Base-by-base conservation (phyloP, 108 stramenopile species). In the Cyclotella sp. region DNA sequence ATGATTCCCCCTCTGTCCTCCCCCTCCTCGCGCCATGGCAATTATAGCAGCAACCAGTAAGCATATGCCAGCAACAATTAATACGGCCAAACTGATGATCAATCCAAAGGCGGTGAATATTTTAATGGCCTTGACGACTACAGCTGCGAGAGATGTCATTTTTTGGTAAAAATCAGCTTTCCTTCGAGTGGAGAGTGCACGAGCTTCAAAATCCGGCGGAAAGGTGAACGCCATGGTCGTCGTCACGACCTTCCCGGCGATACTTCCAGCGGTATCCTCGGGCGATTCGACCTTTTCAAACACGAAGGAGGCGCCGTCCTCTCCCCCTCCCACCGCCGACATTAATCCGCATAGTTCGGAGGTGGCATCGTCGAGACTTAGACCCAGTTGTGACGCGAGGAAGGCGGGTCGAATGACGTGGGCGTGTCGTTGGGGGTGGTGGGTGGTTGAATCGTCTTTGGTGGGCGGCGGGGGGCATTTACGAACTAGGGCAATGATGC, bases 161-260 rank as follows among this genome's bases (percentile, higher is more conserved):
- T 67, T 42, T 40, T 84, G 62, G 34, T 78, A 58, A 28, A 72
- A 79, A 63, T 87, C 82, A 62, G 87, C 60, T 9, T 53, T 64
- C 9, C 87, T 82, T 54, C 85, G 68, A 41, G 72, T 30, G 0
- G 73, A 55, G 26, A 57, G 44, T 0, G 91, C 92, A 12, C 78
- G 81, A 40, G 30, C 24, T 64, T 85, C 87, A 75, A 95, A 95
- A 77, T 93, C 91, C 16, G 67, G 68, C 22, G 94, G 94, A 72
- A 95, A 95, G 15, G 82, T 78, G 63, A 95, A 95, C 14, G 86
- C 91, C 94, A 95, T 95, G 1, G 85, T 76, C 18, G 67, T 81
- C 3, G 72, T 61, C 16, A 30, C n/a, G n/a, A n/a, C n/a, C n/a
- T n/a, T n/a, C n/a, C n/a, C n/a, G n/a, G n/a, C n/a, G n/a, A n/a